Evolutionary conservation across 2,329 filamentous ascomycete genomes (phyloP), one percentile per base, ranked within the genome.

Genomic region (Arthrobotrys megalospora): DNA sequence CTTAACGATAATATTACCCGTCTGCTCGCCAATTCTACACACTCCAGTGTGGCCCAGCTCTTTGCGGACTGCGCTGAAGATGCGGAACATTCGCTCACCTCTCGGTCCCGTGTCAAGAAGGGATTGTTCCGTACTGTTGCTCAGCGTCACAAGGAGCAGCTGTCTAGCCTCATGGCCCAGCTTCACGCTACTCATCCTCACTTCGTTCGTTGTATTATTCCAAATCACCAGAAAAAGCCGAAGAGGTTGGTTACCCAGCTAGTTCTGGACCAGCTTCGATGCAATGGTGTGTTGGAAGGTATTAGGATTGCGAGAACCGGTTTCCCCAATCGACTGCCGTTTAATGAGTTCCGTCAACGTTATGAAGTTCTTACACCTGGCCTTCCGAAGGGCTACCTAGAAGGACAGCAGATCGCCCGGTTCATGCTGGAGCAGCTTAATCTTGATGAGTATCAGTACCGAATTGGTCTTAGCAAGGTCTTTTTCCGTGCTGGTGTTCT

Each of bases 201-300:
- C 84, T 99, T 99, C 83, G 96, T 99, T 34, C 92, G 96, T 55
- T 99, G 96, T 83, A 99, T 99, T 79, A 88, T 99, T 76, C 96
- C 96, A 2, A 99, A 99, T 83, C 96, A 99, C 87, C 97, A 97
- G 85, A 99, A 99, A 85, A 89, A 91, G 24, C 93, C 96, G 0
- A 99, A 99, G 85, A 92, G 94, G 83, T 93, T 98, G 84, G 93
- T 92, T 83, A 93, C 93, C 2, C 90, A 94, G 1, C 89, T 99
- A n/a, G 96, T 99, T 1, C 88, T 99, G 5, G 96, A 99, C 82
- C 96, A 99, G 84, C 87, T 99, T n/a, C 91, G 96, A 65, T 99
- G 96, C 85, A 99, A 99, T 83, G 96, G 96, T 92, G 96, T 99
- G 1, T 88, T 99, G n/a, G 96, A 99, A 85, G 96, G 96, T 79